A percentile compares a stretch with the other conserved stretches of the same genome.
These are phyloP conservation scores for Diaporthe caulivora DNA, from an alignment of 2,329 filamentous ascomycete species.

Conservation along the genomic window DNA sequence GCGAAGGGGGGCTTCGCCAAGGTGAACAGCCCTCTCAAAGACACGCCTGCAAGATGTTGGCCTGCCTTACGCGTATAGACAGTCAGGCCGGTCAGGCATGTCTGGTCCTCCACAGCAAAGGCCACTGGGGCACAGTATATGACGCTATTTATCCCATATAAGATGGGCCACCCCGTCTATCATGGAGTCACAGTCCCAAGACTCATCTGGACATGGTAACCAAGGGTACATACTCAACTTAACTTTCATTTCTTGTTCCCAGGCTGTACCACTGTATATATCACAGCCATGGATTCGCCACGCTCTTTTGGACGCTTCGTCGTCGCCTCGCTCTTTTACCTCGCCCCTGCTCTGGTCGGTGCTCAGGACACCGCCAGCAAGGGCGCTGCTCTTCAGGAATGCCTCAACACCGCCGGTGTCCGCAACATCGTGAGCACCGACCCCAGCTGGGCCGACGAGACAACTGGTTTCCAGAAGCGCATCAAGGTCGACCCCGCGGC, in stretches of 20 bases:
- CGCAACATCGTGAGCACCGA: constrained; percentile 2
- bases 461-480: constrained; percentile 8
- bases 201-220: not conserved
- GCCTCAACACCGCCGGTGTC: constrained; percentile 13
- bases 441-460: constrained; percentile 11
- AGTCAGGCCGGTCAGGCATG: not conserved
- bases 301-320: constrained; percentile 5
- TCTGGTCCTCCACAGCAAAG: not conserved
- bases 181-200: not conserved
- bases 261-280: constrained; percentile 21
- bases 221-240: not conserved
- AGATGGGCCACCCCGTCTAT: not conserved
- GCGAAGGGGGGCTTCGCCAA: not conserved
- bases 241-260: not conserved
- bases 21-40: not conserved
- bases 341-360: not conserved
- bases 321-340: constrained; percentile 1
- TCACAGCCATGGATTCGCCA: constrained; percentile 17
- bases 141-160: not conserved
- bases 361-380: constrained; percentile 22
- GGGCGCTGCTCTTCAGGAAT: not conserved
- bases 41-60: not conserved
- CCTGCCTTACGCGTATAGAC: not conserved
- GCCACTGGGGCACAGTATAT: not conserved
- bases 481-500: constrained; percentile 12